These are phyloP conservation scores for Ascochyta fabae DNA, from an alignment of 2,329 filamentous ascomycete genomes.

Conservation along the genomic window DNA sequence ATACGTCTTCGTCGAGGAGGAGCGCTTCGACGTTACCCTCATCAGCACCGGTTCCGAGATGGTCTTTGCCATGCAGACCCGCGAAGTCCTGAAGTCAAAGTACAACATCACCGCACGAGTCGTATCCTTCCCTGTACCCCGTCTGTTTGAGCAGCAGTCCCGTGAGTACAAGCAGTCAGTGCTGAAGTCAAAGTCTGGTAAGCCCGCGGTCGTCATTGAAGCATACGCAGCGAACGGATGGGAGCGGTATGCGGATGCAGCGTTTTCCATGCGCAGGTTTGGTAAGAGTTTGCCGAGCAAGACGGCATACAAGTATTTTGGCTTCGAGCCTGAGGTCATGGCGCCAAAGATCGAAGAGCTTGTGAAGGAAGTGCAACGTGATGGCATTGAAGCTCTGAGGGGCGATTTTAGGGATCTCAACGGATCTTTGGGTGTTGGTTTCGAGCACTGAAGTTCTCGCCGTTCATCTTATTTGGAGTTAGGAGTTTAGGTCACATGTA, in stretches of 20 bases:
- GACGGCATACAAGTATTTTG: constrained; percentile 62
- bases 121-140: constrained; percentile 56
- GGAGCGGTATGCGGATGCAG: constrained; percentile 65
- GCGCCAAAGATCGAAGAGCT: constrained; percentile 49
- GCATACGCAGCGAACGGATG: constrained; percentile 63
- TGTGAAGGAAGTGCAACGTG: constrained; percentile 44
- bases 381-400: constrained; percentile 31
- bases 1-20: constrained; percentile 54
- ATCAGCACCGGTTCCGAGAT: constrained; percentile 56
- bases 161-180: constrained; percentile 53
- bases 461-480: background rate
- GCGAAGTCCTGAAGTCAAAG: constrained; percentile 43
- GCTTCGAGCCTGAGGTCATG: constrained; percentile 57
- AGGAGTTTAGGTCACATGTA: background rate
- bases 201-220: constrained; percentile 63
- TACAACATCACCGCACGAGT: constrained; percentile 52
- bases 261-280: constrained; percentile 58
- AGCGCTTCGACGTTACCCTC: constrained; percentile 47
- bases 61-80: constrained; percentile 52
- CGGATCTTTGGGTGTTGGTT: constrained; percentile 14
- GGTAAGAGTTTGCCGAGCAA: constrained; percentile 62
- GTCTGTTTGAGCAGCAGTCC: constrained; percentile 54
- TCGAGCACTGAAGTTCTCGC: constrained; percentile 9
- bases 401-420: constrained; percentile 22
- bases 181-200: constrained; percentile 49